Conservation (phyloP, 441 rosid genomes). For the Metrosideros polymorpha region DNA sequence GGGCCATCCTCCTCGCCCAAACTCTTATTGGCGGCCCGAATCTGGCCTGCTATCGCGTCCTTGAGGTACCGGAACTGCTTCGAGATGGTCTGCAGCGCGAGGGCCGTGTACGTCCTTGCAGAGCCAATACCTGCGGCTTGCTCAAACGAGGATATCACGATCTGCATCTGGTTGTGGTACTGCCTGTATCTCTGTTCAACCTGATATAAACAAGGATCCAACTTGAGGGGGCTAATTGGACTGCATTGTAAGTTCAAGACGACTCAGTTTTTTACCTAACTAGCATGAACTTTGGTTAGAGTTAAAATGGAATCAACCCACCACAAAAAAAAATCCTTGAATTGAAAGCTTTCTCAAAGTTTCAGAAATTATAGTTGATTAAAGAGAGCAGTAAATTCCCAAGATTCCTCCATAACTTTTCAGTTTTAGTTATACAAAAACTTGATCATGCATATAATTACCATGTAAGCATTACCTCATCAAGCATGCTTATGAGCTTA, state of each 20-base stretch:
- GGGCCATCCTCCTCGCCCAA: conserved; percentile 61
- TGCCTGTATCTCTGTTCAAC: conserved; percentile 74
- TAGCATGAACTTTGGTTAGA: background rate
- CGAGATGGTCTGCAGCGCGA: conserved; percentile 60
- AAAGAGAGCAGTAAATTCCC: background rate
- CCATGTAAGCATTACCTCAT: conserved; percentile 46
- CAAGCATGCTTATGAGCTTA: conserved; percentile 81
- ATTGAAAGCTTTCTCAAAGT: background rate
- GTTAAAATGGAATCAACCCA: background rate
- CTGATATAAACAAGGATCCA: conserved; percentile 10
- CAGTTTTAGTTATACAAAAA: background rate
- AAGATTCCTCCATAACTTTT: background rate
- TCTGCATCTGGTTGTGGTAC: conserved; percentile 66
- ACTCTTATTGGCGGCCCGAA: conserved; percentile 60
- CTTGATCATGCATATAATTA: background rate
- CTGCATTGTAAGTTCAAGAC: background rate
- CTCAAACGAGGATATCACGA: conserved; percentile 54
- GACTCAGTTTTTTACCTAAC: background rate
- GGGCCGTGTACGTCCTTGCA: conserved; percentile 58
- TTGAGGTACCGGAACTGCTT: conserved; percentile 65
- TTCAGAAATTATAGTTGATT: background rate
- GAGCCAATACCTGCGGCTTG: conserved; percentile 58
- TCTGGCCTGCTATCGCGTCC: conserved; percentile 59
- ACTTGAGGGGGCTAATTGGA: background rate
- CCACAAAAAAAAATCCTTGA: background rate